A percentile compares a stretch with the other conserved stretches of the same genome.
These are phyloP conservation scores for Chlorella ohadii DNA, from an alignment of 139 green algal species.

Conservation along the genomic window DNA sequence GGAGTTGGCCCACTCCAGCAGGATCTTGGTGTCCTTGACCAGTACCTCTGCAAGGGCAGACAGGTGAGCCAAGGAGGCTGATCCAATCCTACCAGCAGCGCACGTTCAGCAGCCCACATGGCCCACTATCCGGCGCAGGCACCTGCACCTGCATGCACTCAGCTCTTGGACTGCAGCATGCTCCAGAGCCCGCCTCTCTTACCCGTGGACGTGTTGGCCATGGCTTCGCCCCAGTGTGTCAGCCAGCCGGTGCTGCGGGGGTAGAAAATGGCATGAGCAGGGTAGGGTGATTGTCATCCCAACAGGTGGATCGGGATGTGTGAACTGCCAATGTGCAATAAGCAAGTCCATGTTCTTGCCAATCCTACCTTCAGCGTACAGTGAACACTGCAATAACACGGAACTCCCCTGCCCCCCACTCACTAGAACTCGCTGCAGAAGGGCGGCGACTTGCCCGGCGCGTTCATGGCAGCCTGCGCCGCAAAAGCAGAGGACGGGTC, in stretches of 20 bases:
- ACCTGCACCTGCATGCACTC: too few relatives aligned
- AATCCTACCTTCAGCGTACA: too few relatives aligned
- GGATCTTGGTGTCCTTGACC: not conserved
- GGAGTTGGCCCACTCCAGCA: conserved; percentile 55
- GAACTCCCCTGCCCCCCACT: not conserved
- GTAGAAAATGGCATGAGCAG: not conserved
- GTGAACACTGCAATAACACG: too few relatives aligned
- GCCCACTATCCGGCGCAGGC: too few relatives aligned
- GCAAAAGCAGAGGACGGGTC: conserved; percentile 54
- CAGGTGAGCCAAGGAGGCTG: not conserved
- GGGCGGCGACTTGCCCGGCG: conserved; percentile 46
- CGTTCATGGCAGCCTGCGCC: conserved; percentile 56
- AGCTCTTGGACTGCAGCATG: too few relatives aligned
- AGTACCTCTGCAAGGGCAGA: not conserved
- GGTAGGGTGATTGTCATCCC: not conserved
- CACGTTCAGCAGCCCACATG: too few relatives aligned
- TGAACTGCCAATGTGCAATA: too few relatives aligned
- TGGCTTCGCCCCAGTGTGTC: conserved; percentile 69
- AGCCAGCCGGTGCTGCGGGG: conserved; percentile 66
- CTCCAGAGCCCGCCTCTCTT: conserved; percentile 5
- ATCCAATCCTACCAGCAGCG: too few relatives aligned
- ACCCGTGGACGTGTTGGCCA: conserved; percentile 61
- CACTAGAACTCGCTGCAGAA: conserved; percentile 75
- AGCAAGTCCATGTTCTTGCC: too few relatives aligned
- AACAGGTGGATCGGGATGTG: too few relatives aligned